Evolutionary conservation across 108 stramenopile species (phyloP), one percentile per base, ranked within the genome.

Genomic region (Asterionellopsis glacialis): DNA sequence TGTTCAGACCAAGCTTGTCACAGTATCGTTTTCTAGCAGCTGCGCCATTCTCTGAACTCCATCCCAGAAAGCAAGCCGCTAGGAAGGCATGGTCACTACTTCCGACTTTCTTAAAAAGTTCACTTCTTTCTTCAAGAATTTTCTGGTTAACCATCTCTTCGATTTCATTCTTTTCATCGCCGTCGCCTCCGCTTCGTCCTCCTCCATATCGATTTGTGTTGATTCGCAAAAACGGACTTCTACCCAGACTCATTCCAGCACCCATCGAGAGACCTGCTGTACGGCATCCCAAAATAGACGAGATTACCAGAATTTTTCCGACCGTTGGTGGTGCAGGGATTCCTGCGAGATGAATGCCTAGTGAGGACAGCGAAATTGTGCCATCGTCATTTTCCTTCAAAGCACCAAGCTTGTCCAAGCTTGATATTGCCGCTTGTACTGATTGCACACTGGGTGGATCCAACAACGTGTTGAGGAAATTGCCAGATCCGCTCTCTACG

Each of bases 301-400:
- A 89, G 81, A 91, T 86, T 0, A 94, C 72, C 16, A 94, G 51
- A 27, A 51, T 49, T 59, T 93, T 93, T 14, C 86, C 91, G 33
- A 93, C 74, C 11, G 78, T 55, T 25, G 91, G 91, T 45, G 88
- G 88, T 15, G 91, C 88, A 12, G 91, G 91, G 40, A 93, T 93
- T 19, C 83, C 84, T 43, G 91, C 86, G 1, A 93, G 60, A 59
- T 93, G 91, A 51, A 70, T 74, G 19, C 91, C 91, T 18, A 93
- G 81, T 0, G 91, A 86, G 13, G 88, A 84, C 19, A 93, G 69
- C 11, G 39, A 19, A 25, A 60, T 14, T 9, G 59, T 52, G 4
- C 65, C 78, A 27, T 47, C 51, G 27, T 49, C 45, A 14, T 16
- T 51, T 44, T 43, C 16, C 18, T 52, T 57, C n/a, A 79, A 52